These are phyloP conservation scores for Xylaria sp. DNA, from an alignment of 2,329 filamentous ascomycete species.

Conservation along the genomic window DNA sequence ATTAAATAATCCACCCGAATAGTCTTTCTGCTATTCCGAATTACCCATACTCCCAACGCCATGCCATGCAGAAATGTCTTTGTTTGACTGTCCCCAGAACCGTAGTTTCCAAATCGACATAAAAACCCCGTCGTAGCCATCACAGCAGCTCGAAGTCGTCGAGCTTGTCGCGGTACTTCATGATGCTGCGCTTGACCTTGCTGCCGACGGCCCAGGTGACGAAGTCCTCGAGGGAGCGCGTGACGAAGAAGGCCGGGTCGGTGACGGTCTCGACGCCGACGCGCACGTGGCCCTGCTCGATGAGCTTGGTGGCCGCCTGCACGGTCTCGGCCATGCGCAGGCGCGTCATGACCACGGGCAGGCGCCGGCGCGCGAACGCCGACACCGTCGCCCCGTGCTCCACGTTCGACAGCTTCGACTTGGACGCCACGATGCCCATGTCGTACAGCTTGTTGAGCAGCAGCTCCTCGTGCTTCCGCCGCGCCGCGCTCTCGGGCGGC, in stretches of 20 bases:
- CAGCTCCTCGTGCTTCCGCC: slow-evolving; percentile 82
- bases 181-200: slow-evolving; percentile 95
- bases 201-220: slow-evolving; percentile 95
- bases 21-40: no score
- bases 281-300: slow-evolving; percentile 92
- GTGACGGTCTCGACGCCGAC: slow-evolving; percentile 90
- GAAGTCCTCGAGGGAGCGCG: slow-evolving; percentile 89
- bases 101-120: no score
- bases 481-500: slow-evolving; percentile 75
- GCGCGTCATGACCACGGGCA: slow-evolving; percentile 90
- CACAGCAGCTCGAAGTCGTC: slow-evolving; percentile 93
- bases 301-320: slow-evolving; percentile 79
- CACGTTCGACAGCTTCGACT: slow-evolving; percentile 79
- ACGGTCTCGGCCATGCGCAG: slow-evolving; percentile 91
- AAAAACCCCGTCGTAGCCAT: no score
- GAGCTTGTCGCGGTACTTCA: slow-evolving; percentile 91
- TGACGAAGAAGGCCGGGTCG: slow-evolving; percentile 87
- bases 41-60: slow-evolving; percentile 26
- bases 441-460: slow-evolving; percentile 90
- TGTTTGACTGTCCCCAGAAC: no score
- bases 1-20: no score
- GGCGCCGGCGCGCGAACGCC: slow-evolving; percentile 79
- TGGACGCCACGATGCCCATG: slow-evolving; percentile 81
- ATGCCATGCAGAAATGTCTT: slow-evolving; percentile 8
- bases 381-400: slow-evolving; percentile 89